Percentiles rank a stretch among this genome's conserved stretches.
Conservation (phyloP, 192 early-diverging fungal species). For the Gonapodya prolifera region DNA sequence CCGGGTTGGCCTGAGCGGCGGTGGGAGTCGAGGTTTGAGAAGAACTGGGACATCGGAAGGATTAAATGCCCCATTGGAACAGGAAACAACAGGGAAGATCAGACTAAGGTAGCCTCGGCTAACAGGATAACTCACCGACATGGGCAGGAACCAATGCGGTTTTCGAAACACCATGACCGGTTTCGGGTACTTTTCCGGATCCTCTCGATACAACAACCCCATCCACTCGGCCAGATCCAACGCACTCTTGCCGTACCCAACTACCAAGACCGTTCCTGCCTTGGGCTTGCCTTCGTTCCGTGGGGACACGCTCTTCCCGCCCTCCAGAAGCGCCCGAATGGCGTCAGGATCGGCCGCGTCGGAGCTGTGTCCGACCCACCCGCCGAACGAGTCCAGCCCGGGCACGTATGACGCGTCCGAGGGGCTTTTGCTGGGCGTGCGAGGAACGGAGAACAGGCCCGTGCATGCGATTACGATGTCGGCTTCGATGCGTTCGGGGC, state of each 20-base stretch:
- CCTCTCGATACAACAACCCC: neutral
- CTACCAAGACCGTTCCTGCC: neutral
- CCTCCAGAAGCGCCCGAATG: neutral
- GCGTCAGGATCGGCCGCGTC: neutral
- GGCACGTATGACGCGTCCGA: too few species aligned
- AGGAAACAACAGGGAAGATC: too few species aligned
- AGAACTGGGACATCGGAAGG: too few species aligned
- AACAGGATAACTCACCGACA: too few species aligned
- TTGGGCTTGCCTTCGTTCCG: neutral
- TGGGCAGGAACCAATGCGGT: neutral
- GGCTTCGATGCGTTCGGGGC: too few species aligned
- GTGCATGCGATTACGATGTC: neutral
- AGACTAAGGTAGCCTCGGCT: too few species aligned
- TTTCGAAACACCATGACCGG: neutral
- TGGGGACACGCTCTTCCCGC: neutral
- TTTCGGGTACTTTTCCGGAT: neutral
- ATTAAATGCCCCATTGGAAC: too few species aligned
- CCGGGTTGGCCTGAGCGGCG: neutral
- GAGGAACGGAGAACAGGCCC: neutral
- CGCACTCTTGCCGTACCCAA: neutral
- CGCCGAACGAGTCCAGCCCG: too few species aligned
- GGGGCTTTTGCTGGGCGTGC: neutral
- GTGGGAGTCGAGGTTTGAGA: neutral
- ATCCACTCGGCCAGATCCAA: neutral
- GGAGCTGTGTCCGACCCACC: too few species aligned